Percentiles rank a stretch among this genome's conserved stretches.
phyloP scores from a whole-genome alignment of 2,329 filamentous ascomycete genomes.

The Colletotrichum sp. region DNA sequence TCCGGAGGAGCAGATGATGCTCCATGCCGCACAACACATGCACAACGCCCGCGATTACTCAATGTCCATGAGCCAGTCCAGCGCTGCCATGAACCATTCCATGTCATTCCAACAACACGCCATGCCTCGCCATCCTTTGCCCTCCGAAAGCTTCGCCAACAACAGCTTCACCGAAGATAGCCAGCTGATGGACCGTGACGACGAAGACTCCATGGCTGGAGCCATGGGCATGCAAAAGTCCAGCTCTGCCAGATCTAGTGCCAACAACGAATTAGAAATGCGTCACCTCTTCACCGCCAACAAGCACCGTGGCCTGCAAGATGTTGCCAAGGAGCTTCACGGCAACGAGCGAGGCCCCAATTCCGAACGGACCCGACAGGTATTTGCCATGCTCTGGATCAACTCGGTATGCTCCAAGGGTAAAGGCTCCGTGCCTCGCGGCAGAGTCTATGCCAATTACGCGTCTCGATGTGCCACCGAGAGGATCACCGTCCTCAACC shows the following conservation, averaged over 20 bases:
- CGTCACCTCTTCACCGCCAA: constrained; percentile 76
- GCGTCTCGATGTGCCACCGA: constrained; percentile 92
- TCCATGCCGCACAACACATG: constrained; percentile 58
- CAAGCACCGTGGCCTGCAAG: constrained; percentile 68
- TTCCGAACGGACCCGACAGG: constrained; percentile 82
- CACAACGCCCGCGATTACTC: constrained; percentile 54
- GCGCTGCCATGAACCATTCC: constrained; percentile 31
- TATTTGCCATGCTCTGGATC: constrained; percentile 91
- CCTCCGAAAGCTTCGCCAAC: constrained; percentile 58
- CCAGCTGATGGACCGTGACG: constrained; percentile 66
- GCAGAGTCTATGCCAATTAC: constrained; percentile 94
- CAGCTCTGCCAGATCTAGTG: constrained; percentile 68
- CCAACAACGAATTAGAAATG: constrained; percentile 83
- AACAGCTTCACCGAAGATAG: constrained; percentile 64
- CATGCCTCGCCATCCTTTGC: constrained; percentile 55
- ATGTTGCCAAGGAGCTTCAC: constrained; percentile 78
- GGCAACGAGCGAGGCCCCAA: constrained; percentile 81
- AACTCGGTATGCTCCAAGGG: constrained; percentile 74
- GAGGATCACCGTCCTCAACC: constrained; percentile 92
- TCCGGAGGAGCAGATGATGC: constrained; percentile 64
- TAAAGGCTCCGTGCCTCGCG: constrained; percentile 87
- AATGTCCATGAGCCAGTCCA: constrained; percentile 40
- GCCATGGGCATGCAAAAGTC: constrained; percentile 56
- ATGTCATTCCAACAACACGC: constrained; percentile 38
- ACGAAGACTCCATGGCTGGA: constrained; percentile 59